These are phyloP conservation scores for Amphirosellinia nigrospora DNA, from an alignment of 495 filamentous ascomycete species.

Conservation along the genomic window DNA sequence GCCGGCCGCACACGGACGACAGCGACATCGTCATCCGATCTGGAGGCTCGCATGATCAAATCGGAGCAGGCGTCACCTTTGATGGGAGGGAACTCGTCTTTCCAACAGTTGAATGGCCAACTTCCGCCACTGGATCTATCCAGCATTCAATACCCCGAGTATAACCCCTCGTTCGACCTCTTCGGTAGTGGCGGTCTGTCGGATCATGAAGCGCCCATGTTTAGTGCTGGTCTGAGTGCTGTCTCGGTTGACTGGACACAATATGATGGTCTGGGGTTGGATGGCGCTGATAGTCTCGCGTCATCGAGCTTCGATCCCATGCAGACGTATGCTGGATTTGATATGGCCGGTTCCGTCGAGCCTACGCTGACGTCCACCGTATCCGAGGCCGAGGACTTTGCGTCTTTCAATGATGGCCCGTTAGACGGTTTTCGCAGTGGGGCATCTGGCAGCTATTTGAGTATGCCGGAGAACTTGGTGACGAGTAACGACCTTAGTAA, in stretches of 20 bases:
- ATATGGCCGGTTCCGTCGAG: conserved; percentile 62
- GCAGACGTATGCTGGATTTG: conserved; percentile 70
- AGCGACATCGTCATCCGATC: conserved; percentile 53
- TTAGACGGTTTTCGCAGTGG: conserved; percentile 59
- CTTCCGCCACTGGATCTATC: conserved; percentile 72
- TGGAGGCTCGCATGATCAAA: conserved; percentile 61
- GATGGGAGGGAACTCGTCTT: conserved; percentile 57
- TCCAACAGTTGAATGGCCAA: conserved; percentile 65
- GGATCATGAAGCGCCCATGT: conserved; percentile 69
- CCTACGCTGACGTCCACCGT: conserved; percentile 71
- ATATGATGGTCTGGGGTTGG: conserved; percentile 66
- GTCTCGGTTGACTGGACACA: conserved; percentile 77
- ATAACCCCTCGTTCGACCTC: conserved; percentile 58
- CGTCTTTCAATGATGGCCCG: conserved; percentile 60
- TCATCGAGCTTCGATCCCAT: conserved; percentile 71
- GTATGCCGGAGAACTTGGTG: conserved; percentile 57
- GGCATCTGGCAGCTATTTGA: conserved; percentile 55
- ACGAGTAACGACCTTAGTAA: conserved; percentile 61
- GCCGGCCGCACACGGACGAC: conserved; percentile 33
- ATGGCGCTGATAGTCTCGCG: conserved; percentile 58
- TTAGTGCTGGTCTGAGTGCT: conserved; percentile 68
- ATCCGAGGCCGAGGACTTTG: conserved; percentile 73
- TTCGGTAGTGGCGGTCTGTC: conserved; percentile 57
- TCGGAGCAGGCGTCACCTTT: conserved; percentile 77
- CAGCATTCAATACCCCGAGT: conserved; percentile 58